These are phyloP conservation scores for Diaporthe vaccinii DNA, from an alignment of 2,329 filamentous ascomycete species.

Conservation along the genomic window DNA sequence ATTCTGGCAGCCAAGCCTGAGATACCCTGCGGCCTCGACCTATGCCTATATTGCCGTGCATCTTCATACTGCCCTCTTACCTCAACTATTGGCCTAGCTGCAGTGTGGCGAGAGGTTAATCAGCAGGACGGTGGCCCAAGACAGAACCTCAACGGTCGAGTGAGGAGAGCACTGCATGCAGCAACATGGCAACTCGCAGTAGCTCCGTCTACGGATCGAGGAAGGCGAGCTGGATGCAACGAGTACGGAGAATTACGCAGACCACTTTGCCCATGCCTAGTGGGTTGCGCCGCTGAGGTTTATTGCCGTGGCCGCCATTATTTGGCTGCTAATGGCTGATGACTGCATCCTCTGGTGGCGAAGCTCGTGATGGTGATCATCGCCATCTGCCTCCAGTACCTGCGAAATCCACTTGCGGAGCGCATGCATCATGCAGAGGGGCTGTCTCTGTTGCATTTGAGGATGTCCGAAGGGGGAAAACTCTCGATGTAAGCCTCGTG, in stretches of 20 bases:
- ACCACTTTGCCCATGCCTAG: background rate
- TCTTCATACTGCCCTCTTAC: background rate
- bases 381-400: background rate
- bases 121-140: background rate
- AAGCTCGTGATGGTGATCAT: background rate
- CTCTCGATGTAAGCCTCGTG: background rate
- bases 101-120: background rate
- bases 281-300: background rate
- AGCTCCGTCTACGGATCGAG: background rate
- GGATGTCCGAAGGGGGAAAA: background rate
- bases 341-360: background rate
- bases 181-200: conserved; percentile 1
- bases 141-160: background rate
- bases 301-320: background rate
- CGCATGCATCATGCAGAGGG: background rate
- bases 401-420: background rate
- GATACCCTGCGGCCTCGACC: background rate
- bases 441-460: background rate
- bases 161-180: background rate
- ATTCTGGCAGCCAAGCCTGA: background rate
- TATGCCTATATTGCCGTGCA: background rate
- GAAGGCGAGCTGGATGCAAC: background rate
- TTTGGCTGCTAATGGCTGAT: background rate
- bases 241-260: background rate
- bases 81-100: background rate